These are phyloP conservation scores for Dendrocalamus latiflorus DNA, from an alignment of 202 grass and related monocot species.

Conservation along the genomic window DNA sequence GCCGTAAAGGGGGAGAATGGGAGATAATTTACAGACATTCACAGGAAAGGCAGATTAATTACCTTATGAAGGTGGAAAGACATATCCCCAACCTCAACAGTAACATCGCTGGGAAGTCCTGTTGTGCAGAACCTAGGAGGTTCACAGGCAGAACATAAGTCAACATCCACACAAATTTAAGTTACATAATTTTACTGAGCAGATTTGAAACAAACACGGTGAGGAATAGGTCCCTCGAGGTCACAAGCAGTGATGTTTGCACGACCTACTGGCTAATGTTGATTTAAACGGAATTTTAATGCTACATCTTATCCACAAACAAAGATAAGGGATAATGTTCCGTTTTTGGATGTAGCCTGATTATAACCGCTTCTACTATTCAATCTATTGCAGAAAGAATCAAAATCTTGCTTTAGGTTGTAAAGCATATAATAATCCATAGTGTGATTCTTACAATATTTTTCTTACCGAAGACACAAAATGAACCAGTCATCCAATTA, in stretches of 20 bases:
- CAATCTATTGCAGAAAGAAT: neutral
- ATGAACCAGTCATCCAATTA: neutral
- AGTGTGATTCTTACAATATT: neutral
- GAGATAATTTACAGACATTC: neutral
- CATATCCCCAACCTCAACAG: slow-evolving; percentile 78
- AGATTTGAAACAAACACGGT: neutral
- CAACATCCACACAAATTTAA: neutral
- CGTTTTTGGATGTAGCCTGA: neutral
- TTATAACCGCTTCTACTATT: neutral
- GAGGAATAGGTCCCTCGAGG: neutral
- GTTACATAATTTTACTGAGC: neutral
- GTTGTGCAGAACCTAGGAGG: slow-evolving; percentile 78
- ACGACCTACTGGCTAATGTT: neutral
- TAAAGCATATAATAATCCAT: neutral
- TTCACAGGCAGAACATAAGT: slow-evolving; percentile 26
- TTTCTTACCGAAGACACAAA: neutral
- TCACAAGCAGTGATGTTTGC: neutral
- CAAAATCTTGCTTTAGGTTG: neutral
- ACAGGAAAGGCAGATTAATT: slow-evolving; percentile 21
- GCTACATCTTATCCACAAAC: neutral
- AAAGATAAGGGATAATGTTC: neutral
- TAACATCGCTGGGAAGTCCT: slow-evolving; percentile 90
- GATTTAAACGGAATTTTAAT: neutral
- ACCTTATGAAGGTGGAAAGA: slow-evolving; percentile 98
- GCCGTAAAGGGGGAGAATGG: neutral